A percentile compares a stretch with the other conserved stretches of the same genome.
phyloP scores from a whole-genome alignment of 192 early-diverging fungal species.

The Funneliformis mosseae region DNA sequence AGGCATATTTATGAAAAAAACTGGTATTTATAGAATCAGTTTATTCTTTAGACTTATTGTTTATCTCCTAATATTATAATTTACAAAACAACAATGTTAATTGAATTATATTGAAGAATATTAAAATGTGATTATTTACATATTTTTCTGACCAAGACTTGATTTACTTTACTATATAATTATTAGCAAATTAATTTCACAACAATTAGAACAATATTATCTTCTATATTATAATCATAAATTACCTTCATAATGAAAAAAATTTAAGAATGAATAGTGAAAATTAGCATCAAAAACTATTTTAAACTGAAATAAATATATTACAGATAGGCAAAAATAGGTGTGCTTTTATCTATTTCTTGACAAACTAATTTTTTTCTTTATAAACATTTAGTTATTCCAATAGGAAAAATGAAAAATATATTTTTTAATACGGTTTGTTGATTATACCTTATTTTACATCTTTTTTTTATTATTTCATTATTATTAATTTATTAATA shows the following conservation, averaged over 20 bases:
- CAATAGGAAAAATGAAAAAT: not conserved
- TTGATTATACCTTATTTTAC: too few relatives aligned
- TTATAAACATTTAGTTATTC: not conserved
- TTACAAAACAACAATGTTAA: too few relatives aligned
- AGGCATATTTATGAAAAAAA: too few relatives aligned
- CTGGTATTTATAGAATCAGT: too few relatives aligned
- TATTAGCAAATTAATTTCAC: not conserved
- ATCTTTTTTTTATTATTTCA: too few relatives aligned
- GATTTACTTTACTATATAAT: conserved; percentile 1
- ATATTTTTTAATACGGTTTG: conserved; percentile 21
- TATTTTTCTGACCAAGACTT: too few relatives aligned
- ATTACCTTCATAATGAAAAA: not conserved
- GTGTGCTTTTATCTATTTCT: not conserved
- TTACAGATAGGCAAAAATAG: not conserved
- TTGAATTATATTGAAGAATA: too few relatives aligned
- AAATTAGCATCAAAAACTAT: not conserved
- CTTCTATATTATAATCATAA: not conserved
- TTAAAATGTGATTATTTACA: too few relatives aligned
- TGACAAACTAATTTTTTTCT: not conserved
- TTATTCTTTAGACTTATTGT: too few relatives aligned
- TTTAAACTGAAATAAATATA: not conserved
- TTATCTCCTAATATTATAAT: too few relatives aligned
- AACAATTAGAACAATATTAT: not conserved
- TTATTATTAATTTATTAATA: too few relatives aligned
- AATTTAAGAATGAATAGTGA: conserved; percentile 8